Conservation (phyloP, 2,329 filamentous ascomycete species). For the Ophiostoma quercus region DNA sequence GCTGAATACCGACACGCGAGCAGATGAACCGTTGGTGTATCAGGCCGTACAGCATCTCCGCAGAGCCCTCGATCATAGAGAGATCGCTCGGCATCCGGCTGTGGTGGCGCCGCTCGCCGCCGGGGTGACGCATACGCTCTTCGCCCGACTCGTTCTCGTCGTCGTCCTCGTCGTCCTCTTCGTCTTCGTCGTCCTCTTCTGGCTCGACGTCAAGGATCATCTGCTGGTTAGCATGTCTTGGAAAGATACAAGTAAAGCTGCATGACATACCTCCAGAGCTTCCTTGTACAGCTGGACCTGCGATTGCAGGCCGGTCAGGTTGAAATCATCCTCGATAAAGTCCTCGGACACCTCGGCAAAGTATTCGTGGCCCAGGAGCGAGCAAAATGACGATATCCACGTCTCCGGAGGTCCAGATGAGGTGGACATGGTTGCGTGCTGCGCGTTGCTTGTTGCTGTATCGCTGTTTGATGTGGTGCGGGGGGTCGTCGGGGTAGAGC, state of each 20-base stretch:
- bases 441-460: background rate
- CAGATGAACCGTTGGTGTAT: slow-evolving; percentile 99
- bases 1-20: slow-evolving; percentile 89
- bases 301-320: slow-evolving; percentile 87
- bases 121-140: slow-evolving; percentile 48
- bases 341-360: slow-evolving; percentile 98
- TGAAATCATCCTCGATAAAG: slow-evolving; percentile 99
- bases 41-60: slow-evolving; percentile 95
- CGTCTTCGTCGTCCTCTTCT: slow-evolving; percentile 84
- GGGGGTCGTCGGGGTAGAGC: background rate
- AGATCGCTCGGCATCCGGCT: slow-evolving; percentile 86
- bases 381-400: slow-evolving; percentile 98
- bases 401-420: slow-evolving; percentile 68
- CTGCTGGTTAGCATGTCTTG: slow-evolving; percentile 53
- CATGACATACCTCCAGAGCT: slow-evolving; percentile 65
- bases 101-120: slow-evolving; percentile 67
- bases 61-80: slow-evolving; percentile 91
- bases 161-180: slow-evolving; percentile 75
- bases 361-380: slow-evolving; percentile 92
- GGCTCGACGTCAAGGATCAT: slow-evolving; percentile 99
- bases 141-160: slow-evolving; percentile 66
- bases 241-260: background rate
- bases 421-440: slow-evolving; percentile 47
- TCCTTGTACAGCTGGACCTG: slow-evolving; percentile 99
- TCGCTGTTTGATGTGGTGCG: background rate